phyloP scores from a whole-genome alignment of 1,284 basidiomycete species.

The Lentinus polychrous region DNA sequence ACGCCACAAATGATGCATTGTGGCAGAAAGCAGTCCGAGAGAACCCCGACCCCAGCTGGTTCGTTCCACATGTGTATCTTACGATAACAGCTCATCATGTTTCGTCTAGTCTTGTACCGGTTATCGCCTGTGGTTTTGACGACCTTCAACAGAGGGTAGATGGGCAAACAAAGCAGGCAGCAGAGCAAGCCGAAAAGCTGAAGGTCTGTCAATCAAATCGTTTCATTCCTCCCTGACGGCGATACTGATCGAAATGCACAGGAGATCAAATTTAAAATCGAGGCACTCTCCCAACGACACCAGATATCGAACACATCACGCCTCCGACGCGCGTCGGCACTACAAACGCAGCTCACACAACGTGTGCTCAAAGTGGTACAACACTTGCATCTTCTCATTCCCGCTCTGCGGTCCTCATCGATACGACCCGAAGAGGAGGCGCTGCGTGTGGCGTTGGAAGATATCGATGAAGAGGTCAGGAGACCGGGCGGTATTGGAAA shows the following conservation, averaged over 20 bases:
- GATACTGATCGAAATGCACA: slow-evolving; percentile 18
- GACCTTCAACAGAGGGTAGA: slow-evolving; percentile 78
- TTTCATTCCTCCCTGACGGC: background rate
- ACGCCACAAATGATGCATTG: slow-evolving; percentile 65
- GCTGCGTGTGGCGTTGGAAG: slow-evolving; percentile 62
- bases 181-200: slow-evolving; percentile 65
- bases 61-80: slow-evolving; percentile 20
- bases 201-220: slow-evolving; percentile 32
- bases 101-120: slow-evolving; percentile 66
- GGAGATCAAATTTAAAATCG: slow-evolving; percentile 65
- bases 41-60: slow-evolving; percentile 81
- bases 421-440: slow-evolving; percentile 81
- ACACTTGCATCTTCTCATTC: slow-evolving; percentile 76
- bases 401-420: slow-evolving; percentile 67
- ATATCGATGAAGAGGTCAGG: slow-evolving; percentile 69
- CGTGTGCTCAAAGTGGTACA: slow-evolving; percentile 70
- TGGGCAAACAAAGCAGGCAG: slow-evolving; percentile 66
- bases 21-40: slow-evolving; percentile 81
- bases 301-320: slow-evolving; percentile 66
- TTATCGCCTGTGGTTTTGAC: slow-evolving; percentile 76
- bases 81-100: background rate
- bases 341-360: slow-evolving; percentile 70
- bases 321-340: slow-evolving; percentile 55
- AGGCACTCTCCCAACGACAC: slow-evolving; percentile 59
- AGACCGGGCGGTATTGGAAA: slow-evolving; percentile 49